Conservation (phyloP, 345 rosid genomes). For the Aurinia saxatilis region DNA sequence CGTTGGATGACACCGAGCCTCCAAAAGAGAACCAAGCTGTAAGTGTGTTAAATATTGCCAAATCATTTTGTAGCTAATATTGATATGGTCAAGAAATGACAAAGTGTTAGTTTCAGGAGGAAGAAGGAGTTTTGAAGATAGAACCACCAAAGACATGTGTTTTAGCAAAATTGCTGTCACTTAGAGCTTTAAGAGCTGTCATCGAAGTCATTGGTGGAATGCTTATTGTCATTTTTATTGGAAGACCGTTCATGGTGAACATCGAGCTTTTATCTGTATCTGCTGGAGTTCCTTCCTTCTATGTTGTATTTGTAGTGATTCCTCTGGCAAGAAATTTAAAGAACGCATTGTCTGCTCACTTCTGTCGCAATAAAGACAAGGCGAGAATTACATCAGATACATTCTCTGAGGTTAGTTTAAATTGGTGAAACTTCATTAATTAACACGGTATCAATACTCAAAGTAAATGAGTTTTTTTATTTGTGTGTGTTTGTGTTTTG, state of each 20-base stretch:
- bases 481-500: neutral
- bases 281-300: slow-evolving; percentile 28
- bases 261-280: slow-evolving; percentile 12
- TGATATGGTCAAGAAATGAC: neutral
- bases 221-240: slow-evolving; percentile 18
- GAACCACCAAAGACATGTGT: slow-evolving; percentile 4
- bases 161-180: slow-evolving; percentile 6
- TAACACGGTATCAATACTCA: no score
- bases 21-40: slow-evolving; percentile 2
- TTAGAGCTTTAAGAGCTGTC: slow-evolving; percentile 2
- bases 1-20: neutral
- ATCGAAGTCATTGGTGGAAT: slow-evolving; percentile 20
- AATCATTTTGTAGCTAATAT: neutral
- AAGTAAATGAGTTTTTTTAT: no score
- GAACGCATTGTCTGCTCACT: slow-evolving; percentile 21
- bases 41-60: neutral
- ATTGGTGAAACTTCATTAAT: neutral
- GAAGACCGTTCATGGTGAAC: slow-evolving; percentile 26
- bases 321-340: slow-evolving; percentile 23
- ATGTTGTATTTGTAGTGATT: slow-evolving; percentile 15
- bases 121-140: slow-evolving; percentile 9
- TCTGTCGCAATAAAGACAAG: slow-evolving; percentile 15
- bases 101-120: neutral
- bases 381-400: slow-evolving; percentile 18
- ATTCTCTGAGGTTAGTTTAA: slow-evolving; percentile 25